Evolutionary conservation across 2,329 filamentous ascomycete genomes (phyloP), one percentile per base, ranked within the genome.

Genomic region (Cordyceps tenuipes): DNA sequence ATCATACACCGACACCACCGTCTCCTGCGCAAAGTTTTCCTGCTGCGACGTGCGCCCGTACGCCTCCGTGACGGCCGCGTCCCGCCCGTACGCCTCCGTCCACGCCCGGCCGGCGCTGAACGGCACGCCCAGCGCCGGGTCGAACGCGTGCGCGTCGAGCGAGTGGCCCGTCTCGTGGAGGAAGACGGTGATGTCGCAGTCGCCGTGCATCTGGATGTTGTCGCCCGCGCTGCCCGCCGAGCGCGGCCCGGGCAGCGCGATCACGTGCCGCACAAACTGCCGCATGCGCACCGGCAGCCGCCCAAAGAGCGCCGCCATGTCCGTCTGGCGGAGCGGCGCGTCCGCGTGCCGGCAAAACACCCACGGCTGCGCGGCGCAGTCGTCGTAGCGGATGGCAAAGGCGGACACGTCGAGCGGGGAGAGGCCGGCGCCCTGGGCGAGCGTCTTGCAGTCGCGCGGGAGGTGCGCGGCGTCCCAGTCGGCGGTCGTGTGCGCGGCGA

Each of bases 321-420:
- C 62, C 3, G 52, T 48, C 56, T 67, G 52, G 61, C 57, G 63
- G n/a, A 66, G 60, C 1, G 61, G 57, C 10, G 68, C 62, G 36
- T 67, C 60, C 48, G 64, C 67, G 61, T 71, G 68, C 1, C 70
- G 64, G 57, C 70, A 72, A 48, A 72, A 66, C 54, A 67, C 64
- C 70, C 70, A 72, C 26, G 64, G 59, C 57, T 59, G 57, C 48
- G 64, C 56, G 19, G 23, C 36, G 62, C 70, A 72, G 62, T 71
- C 70, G 48, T 63, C 50, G 51, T 67, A 70, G 54, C 62, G 63
- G 23, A 68, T 64, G 59, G 68, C 65, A 63, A 67, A 70, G 47
- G 66, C 63, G 34, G 59, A 62, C 23, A 70, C 52, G 48, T 70
- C 68, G 29, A 29, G 34, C 4, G 66, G 62, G 41, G 59, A 62